Evolutionary conservation across 1,284 basidiomycete species (phyloP).

Genomic region (Pisolithus thermaeus): DNA sequence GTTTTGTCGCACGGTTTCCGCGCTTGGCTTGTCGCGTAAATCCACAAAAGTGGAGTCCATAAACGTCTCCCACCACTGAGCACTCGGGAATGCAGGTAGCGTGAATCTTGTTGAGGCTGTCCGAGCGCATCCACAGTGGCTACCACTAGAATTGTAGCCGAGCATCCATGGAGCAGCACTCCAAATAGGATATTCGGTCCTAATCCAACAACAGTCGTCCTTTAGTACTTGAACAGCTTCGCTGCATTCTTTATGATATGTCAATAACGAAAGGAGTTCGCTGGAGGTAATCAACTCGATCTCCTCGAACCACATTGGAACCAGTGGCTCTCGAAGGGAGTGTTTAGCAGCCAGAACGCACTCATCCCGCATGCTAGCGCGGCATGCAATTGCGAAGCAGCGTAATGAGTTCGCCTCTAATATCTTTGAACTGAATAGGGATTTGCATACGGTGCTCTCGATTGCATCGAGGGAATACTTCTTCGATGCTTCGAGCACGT

Average conservation of each 20-base stretch:
- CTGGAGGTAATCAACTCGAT: constrained; percentile 13
- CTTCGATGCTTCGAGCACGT: constrained; percentile 14
- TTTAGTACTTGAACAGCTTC: constrained; percentile 9
- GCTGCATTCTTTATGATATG: constrained; percentile 17
- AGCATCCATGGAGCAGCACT: constrained; percentile 8
- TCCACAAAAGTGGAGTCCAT: constrained; percentile 6
- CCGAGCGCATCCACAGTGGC: too few relatives aligned
- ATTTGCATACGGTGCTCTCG: constrained; percentile 12
- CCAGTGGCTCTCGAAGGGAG: constrained; percentile 12
- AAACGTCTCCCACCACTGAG: constrained; percentile 17
- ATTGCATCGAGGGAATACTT: constrained; percentile 17
- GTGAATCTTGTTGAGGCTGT: too few relatives aligned
- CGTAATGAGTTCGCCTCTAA: constrained; percentile 13
- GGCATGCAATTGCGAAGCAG: constrained; percentile 17
- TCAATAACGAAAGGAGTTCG: constrained; percentile 17
- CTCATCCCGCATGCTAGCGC: constrained; percentile 4
- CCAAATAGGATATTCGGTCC: constrained; percentile 9
- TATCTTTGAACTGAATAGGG: constrained; percentile 11
- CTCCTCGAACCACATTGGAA: constrained; percentile 14
- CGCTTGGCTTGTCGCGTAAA: constrained; percentile 15
- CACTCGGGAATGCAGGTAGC: neutral
- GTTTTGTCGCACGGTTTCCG: constrained; percentile 5
- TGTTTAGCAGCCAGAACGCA: constrained; percentile 14
- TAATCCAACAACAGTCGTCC: constrained; percentile 15
- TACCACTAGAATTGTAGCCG: neutral